phyloP scores from a whole-genome alignment of 2,329 filamentous ascomycete genomes.

The Chaetomium globosum region DNA sequence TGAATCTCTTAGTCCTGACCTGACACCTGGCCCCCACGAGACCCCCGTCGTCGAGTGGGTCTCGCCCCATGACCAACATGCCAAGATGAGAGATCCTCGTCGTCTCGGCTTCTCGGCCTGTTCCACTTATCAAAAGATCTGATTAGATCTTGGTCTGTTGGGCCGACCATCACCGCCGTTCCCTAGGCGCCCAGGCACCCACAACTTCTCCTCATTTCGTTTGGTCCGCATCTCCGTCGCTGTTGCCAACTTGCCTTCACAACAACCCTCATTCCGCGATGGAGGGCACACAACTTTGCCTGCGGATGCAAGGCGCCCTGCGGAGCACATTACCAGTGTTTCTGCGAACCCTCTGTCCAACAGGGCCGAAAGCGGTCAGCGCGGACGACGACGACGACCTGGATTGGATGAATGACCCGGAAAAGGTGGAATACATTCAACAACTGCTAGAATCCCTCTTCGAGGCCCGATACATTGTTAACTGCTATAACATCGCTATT shows the following conservation, averaged over 20 bases:
- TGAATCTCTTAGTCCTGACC: background rate
- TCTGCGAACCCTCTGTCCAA: conserved; percentile 23
- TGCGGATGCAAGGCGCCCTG: conserved; percentile 13
- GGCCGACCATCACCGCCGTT: background rate
- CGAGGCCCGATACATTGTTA: conserved; percentile 41
- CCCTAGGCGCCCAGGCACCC: background rate
- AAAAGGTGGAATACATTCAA: conserved; percentile 43
- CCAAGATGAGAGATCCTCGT: conserved; percentile 6
- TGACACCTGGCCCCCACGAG: background rate
- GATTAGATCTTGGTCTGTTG: conserved; percentile 20
- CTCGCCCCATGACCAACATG: background rate
- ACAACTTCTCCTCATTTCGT: background rate
- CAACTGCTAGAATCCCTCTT: conserved; percentile 41
- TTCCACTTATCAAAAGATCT: conserved; percentile 8
- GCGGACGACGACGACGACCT: conserved; percentile 26
- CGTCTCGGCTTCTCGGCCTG: background rate
- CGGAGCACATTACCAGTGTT: conserved; percentile 24
- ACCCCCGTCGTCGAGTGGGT: background rate
- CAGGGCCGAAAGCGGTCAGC: background rate
- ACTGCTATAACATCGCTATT: conserved; percentile 44
- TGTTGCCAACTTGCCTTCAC: background rate
- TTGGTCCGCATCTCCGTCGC: background rate
- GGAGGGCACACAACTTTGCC: conserved; percentile 21
- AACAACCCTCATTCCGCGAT: conserved; percentile 9
- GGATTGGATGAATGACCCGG: conserved; percentile 42